Conservation (phyloP, 257 asterid species). For the Solanum okadae region DNA sequence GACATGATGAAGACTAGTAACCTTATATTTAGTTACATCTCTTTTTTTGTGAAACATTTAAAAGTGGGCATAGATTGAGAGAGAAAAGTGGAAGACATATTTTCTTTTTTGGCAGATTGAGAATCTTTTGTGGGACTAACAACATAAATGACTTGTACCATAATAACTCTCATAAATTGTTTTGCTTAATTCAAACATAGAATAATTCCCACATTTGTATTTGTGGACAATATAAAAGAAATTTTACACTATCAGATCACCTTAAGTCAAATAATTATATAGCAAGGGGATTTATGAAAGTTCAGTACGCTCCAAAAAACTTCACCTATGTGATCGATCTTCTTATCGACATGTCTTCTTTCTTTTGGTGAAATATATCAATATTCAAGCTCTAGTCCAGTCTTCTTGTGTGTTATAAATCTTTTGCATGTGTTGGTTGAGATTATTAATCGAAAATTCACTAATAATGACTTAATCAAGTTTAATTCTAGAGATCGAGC, state of each 20-base stretch:
- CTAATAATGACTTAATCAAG: background rate
- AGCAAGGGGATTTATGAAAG: background rate
- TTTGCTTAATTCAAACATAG: background rate
- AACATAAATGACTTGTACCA: background rate
- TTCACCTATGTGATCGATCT: background rate
- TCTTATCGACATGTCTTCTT: background rate
- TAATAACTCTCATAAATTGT: background rate
- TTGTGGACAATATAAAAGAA: background rate
- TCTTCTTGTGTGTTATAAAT: background rate
- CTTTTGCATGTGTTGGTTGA: background rate
- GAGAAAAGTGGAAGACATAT: background rate
- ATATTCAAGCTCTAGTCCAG: background rate
- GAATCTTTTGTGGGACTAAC: constrained; percentile 10
- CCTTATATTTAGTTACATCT: background rate
- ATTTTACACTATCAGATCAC: background rate
- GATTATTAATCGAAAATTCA: background rate
- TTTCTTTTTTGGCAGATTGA: background rate
- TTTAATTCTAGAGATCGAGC: background rate
- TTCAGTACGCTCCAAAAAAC: background rate
- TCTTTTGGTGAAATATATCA: background rate
- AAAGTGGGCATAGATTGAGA: constrained; percentile 8
- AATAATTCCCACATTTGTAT: background rate
- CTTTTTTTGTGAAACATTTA: constrained; percentile 2
- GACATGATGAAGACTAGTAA: background rate
- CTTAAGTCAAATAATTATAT: background rate